Evolutionary conservation across 2,329 filamentous ascomycete species (phyloP).

Genomic region (Paracorniculantispora psalliotae): DNA sequence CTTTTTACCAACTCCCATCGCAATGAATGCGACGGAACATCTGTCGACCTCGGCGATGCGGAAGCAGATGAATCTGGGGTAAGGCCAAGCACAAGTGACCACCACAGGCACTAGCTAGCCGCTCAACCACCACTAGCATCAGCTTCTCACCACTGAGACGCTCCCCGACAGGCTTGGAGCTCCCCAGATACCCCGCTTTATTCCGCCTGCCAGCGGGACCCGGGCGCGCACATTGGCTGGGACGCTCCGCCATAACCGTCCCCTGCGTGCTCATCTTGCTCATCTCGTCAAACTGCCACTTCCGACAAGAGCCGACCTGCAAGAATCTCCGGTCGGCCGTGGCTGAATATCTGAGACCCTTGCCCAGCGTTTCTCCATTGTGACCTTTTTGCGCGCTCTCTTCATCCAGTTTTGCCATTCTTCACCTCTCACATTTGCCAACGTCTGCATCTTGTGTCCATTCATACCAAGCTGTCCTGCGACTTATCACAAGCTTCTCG

Average conservation of each 20-base stretch:
- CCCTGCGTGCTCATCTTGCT: too few relatives aligned
- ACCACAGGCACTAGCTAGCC: not conserved
- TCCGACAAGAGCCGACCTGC: slow-evolving; percentile 3
- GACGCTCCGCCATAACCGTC: too few relatives aligned
- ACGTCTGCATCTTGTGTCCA: not conserved
- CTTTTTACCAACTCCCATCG: too few relatives aligned
- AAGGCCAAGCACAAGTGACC: not conserved
- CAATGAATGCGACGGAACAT: not conserved
- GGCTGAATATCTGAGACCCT: not conserved
- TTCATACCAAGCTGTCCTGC: too few relatives aligned
- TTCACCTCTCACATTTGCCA: not conserved
- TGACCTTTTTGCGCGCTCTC: not conserved
- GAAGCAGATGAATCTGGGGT: not conserved
- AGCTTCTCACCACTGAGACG: not conserved
- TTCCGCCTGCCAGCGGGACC: too few relatives aligned
- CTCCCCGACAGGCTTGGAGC: too few relatives aligned
- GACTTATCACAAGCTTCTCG: not conserved
- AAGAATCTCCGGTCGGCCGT: slow-evolving; percentile 2
- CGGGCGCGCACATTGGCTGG: too few relatives aligned
- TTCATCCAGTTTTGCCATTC: not conserved
- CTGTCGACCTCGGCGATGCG: not conserved
- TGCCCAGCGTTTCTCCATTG: not conserved
- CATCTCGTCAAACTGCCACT: not conserved
- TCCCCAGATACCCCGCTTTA: too few relatives aligned
- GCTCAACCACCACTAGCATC: not conserved